Evolutionary conservation across 2,329 filamentous ascomycete species (phyloP), one percentile per base, ranked within the genome.

Genomic region (Clathrospora elynae): DNA sequence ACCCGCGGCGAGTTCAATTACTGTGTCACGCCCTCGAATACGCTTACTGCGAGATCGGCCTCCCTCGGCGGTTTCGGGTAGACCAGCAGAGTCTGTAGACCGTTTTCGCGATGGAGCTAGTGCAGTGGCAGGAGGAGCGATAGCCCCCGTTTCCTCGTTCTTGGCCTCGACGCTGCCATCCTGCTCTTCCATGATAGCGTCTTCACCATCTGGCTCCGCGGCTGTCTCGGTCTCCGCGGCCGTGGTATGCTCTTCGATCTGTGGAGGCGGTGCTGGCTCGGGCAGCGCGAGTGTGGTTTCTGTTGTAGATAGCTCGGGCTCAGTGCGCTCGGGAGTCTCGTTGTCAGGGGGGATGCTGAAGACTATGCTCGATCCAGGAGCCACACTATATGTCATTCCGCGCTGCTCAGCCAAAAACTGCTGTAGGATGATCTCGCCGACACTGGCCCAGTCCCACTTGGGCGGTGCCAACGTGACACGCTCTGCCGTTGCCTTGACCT

Each of bases 11-110:
- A 66, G 64, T 20, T 81, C 79, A 5, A 71, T 73, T 35, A 78
- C 72, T 6, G 79, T 79, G 50, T 84, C 82, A 48, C 83, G 75
- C 19, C 81, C 80, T 37, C 81, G 77, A 12, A 82, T 77, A 23
- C 83, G 76, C 57, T 82, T 82, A 61, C 82, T 84, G 56, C 82
- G 81, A 9, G 73, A 70, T 33, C 82, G 75, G 13, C 77, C 75
- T 35, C 78, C 78, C 47, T 85, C 82, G 9, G 71, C 71, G 9
- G 73, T 74, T 36, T 85, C 83, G 2, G 81, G 75, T 18, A 83
- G 72, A 7, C 78, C 80, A 34, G 81, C 78, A 13, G 78, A 80
- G 36, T 83, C 79, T 10, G 79, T 80, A 2, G 82, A 84, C 42
- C 83, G 73, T 63, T 86, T 86, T 13, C 82, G 75, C 14, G 74